Base-by-base conservation (phyloP, 23 red algal genomes). In the Gracilariopsis chorda region DNA sequence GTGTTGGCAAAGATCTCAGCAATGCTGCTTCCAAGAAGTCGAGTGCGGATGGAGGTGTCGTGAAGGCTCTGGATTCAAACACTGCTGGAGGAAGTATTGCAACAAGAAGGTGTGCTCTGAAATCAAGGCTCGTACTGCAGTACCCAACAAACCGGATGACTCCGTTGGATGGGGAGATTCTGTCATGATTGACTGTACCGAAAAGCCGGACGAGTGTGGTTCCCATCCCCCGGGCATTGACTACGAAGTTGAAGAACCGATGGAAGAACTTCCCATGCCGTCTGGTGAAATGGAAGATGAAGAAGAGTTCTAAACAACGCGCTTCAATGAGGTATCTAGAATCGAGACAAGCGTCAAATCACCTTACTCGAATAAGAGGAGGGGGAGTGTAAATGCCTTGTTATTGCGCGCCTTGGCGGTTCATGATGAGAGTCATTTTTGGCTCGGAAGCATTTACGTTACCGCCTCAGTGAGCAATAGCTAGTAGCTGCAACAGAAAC, bases 1-100 rank as follows among this genome's bases (percentile, higher is more conserved):
- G 17, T 73, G 67, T 42, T 73, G 67, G 67, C 67, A 73, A 46
- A 44, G 67, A 21, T 28, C 67, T 44, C 67, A 73, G 67, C 67
- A 73, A 46, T 73, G 67, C 67, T 73, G 67, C 37, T 73, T 45
- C 17, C 0, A 73, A 73, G 47, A 45, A 36, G 25, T 21, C 28
- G 67, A 73, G 32, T 73, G 67, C 67, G 67, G 67, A 25, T 73
- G 67, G 67, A 73, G 67, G 67, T 73, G 67, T 24, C 67, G 67
- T 46, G 67, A 73, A 46, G 67, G 67, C 33, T 4, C 0, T 42
- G 67, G 67, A 44, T 73, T 73, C 67, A 73, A 73, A n/a, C 67
- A 73, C 67, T 73, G 67, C 67, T 73, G 67, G 67, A 73, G 13
- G 28, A 73, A 73, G 67, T 73, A 73, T 35, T 73, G 67, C 67